phyloP scores from a whole-genome alignment of 495 filamentous ascomycete genomes.

The Rhypophila decipiens region DNA sequence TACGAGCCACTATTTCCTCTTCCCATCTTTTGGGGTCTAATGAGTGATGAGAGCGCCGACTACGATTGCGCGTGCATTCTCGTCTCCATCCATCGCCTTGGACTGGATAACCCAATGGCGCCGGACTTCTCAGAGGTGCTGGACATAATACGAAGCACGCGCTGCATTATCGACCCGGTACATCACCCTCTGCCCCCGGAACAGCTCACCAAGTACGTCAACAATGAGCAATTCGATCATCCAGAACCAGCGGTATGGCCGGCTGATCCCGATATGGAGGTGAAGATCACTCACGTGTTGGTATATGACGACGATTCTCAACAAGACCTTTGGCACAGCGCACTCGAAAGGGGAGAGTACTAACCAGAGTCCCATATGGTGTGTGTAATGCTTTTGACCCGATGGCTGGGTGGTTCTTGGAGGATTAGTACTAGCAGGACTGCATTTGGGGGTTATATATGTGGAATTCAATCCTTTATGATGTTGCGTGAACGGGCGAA shows the following conservation, averaged over 20 bases:
- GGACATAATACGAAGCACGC: not conserved
- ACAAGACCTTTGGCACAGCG: too few species aligned
- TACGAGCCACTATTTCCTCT: too few species aligned
- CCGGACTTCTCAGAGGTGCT: not conserved
- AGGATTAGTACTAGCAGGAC: too few species aligned
- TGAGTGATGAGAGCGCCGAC: not conserved
- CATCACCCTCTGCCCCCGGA: not conserved
- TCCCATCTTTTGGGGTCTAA: not conserved
- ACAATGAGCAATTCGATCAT: not conserved
- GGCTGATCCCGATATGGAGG: not conserved
- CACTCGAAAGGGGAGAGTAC: too few species aligned
- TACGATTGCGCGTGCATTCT: not conserved
- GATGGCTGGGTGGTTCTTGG: too few species aligned
- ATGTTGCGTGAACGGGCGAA: too few species aligned
- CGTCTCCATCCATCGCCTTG: not conserved
- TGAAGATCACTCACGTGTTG: not conserved
- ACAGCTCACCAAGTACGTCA: not conserved
- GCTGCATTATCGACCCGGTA: not conserved
- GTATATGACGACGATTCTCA: too few species aligned
- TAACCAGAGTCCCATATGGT: too few species aligned
- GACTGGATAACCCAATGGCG: not conserved
- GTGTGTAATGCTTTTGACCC: too few species aligned
- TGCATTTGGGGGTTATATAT: too few species aligned
- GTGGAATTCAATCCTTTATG: too few species aligned
- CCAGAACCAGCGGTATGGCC: not conserved